Conservation (phyloP, 768 basidiomycete species). For the Neoboletus subvelutipes region DNA sequence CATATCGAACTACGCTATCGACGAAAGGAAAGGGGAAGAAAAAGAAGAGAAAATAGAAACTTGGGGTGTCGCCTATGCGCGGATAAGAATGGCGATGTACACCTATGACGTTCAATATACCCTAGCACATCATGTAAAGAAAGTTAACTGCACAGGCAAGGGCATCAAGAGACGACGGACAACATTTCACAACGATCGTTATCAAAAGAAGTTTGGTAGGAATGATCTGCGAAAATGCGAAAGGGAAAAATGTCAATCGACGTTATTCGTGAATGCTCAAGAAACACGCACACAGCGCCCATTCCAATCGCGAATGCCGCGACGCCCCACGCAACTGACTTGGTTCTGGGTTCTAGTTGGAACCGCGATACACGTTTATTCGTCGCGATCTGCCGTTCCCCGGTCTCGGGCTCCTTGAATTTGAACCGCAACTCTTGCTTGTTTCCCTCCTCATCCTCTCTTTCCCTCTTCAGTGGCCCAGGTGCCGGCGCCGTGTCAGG, state of each 20-base stretch:
- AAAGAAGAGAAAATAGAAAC: background rate
- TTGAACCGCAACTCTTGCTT: constrained; percentile 54
- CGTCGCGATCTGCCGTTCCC: constrained; percentile 55
- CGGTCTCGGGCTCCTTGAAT: constrained; percentile 67
- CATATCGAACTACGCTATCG: background rate
- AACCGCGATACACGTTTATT: constrained; percentile 64
- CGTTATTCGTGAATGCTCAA: background rate
- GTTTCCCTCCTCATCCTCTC: constrained; percentile 44
- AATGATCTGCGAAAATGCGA: constrained; percentile 42
- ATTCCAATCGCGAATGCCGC: constrained; percentile 82
- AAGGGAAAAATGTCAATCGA: background rate
- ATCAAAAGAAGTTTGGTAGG: constrained; percentile 62
- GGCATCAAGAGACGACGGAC: constrained; percentile 12
- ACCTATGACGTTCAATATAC: constrained; percentile 20
- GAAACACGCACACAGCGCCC: constrained; percentile 70
- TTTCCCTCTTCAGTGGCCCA: constrained; percentile 45
- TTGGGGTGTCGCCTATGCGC: constrained; percentile 21
- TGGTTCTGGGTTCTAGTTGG: constrained; percentile 62
- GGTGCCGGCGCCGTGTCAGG: constrained; percentile 22
- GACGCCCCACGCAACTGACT: constrained; percentile 80
- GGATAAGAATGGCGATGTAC: constrained; percentile 13
- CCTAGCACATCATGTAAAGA: constrained; percentile 17
- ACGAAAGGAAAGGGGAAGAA: background rate
- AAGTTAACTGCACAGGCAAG: constrained; percentile 8
- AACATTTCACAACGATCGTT: constrained; percentile 7